These are phyloP conservation scores for Russula lepida DNA, from an alignment of 768 basidiomycete species.

Conservation along the genomic window DNA sequence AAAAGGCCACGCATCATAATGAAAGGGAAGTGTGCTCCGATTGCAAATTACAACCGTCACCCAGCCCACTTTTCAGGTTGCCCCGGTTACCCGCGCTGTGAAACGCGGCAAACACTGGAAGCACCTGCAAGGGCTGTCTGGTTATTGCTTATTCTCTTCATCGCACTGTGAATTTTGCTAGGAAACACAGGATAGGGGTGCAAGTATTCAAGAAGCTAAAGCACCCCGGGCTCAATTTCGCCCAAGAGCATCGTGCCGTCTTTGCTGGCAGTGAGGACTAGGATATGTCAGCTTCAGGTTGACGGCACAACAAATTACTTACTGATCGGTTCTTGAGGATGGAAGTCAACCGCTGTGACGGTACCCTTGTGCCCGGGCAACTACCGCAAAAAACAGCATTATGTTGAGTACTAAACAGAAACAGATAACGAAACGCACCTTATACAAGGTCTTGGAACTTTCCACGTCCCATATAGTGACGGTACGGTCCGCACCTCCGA, in stretches of 20 bases:
- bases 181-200: not conserved
- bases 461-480: slow-evolving; percentile 86
- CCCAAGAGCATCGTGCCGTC: slow-evolving; percentile 89
- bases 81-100: slow-evolving; percentile 8
- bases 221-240: slow-evolving; percentile 64
- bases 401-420: not conserved
- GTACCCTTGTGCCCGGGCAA: slow-evolving; percentile 96
- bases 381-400: slow-evolving; percentile 29
- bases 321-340: slow-evolving; percentile 94
- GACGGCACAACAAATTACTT: slow-evolving; percentile 28
- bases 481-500: slow-evolving; percentile 84
- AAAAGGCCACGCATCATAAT: not conserved
- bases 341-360: slow-evolving; percentile 92
- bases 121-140: slow-evolving; percentile 9
- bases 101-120: slow-evolving; percentile 11
- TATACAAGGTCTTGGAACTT: slow-evolving; percentile 65
- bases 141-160: slow-evolving; percentile 19
- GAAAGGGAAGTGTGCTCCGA: slow-evolving; percentile 13
- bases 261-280: slow-evolving; percentile 88
- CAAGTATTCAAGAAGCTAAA: not conserved
- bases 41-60: slow-evolving; percentile 23
- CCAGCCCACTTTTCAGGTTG: slow-evolving; percentile 5
- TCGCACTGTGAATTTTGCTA: slow-evolving; percentile 10
- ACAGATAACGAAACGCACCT: slow-evolving; percentile 40
- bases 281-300: slow-evolving; percentile 2